Conservation (phyloP, 805 yeast species). For the Yamadazyma nakazawae region DNA sequence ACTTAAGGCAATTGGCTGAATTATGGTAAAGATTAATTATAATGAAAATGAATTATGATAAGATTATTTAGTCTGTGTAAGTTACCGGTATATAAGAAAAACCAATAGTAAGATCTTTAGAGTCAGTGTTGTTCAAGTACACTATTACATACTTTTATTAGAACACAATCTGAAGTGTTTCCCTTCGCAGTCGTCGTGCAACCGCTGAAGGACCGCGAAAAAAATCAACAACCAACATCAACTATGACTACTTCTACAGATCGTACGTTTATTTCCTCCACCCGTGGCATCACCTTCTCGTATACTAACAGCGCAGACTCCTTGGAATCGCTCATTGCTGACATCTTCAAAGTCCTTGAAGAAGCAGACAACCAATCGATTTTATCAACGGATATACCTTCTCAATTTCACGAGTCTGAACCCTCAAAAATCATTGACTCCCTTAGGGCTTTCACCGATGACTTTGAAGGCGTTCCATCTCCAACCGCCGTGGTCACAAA, state of each 20-base stretch:
- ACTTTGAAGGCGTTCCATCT: constrained; percentile 19
- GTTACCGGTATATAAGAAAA: too few species aligned
- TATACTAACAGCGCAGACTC: constrained; percentile 1
- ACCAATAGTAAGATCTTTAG: too few species aligned
- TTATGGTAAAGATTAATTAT: constrained; percentile 8
- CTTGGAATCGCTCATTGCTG: background rate
- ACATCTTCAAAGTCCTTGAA: constrained; percentile 22
- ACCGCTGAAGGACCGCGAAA: background rate
- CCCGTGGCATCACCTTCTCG: background rate
- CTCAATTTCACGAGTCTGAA: constrained; percentile 43
- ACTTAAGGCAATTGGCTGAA: constrained; percentile 17
- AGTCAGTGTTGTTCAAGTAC: too few species aligned
- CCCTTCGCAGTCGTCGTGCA: background rate
- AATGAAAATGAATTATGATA: too few species aligned
- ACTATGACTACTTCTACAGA: constrained; percentile 3
- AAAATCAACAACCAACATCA: background rate
- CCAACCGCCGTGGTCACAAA: constrained; percentile 44
- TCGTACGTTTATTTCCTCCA: constrained; percentile 1
- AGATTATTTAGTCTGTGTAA: too few species aligned
- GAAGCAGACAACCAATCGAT: constrained; percentile 25
- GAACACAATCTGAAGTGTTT: too few species aligned
- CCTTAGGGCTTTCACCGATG: constrained; percentile 33
- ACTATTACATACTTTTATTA: too few species aligned
- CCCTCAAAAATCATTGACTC: constrained; percentile 44
- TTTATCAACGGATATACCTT: constrained; percentile 35